Evolutionary conservation across 2,329 filamentous ascomycete genomes (phyloP).

Genomic region (Whalleya microplaca): DNA sequence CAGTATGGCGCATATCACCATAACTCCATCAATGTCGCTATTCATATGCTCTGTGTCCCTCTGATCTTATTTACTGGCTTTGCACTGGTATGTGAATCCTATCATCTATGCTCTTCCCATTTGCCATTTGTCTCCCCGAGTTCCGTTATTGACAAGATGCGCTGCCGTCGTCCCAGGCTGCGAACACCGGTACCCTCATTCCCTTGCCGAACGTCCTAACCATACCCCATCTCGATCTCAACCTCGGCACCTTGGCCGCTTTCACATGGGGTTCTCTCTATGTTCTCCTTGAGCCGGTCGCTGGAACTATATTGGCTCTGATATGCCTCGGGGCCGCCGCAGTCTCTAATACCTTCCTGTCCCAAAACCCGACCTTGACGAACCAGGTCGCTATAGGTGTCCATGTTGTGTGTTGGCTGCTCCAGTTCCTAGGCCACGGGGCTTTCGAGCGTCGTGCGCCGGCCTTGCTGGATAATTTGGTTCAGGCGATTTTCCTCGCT

Average conservation of each 20-base stretch:
- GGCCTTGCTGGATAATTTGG: conserved; percentile 85
- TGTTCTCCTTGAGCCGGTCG: conserved; percentile 90
- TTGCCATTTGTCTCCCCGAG: too few relatives aligned
- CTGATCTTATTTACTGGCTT: conserved; percentile 73
- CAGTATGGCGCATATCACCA: conserved; percentile 87
- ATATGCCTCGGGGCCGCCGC: conserved; percentile 78
- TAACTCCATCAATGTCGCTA: conserved; percentile 74
- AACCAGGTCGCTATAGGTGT: conserved; percentile 65
- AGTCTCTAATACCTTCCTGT: conserved; percentile 73
- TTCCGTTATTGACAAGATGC: conserved; percentile 25
- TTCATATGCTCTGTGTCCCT: conserved; percentile 81
- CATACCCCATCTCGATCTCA: conserved; percentile 68
- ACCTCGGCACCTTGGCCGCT: conserved; percentile 66
- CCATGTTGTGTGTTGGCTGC: conserved; percentile 78
- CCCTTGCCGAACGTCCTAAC: conserved; percentile 69
- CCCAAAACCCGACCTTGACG: conserved; percentile 53
- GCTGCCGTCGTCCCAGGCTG: conserved; percentile 48
- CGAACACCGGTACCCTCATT: conserved; percentile 66
- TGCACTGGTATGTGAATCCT: conserved; percentile 62
- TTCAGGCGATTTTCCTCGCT: conserved; percentile 89
- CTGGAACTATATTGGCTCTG: conserved; percentile 75
- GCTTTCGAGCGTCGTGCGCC: conserved; percentile 86
- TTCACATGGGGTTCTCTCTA: conserved; percentile 79
- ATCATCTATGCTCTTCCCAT: not conserved
- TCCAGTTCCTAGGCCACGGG: conserved; percentile 91